Percentiles rank a stretch among this genome's conserved stretches.
These are phyloP conservation scores for Pyrenophora graminea DNA, from an alignment of 2,329 filamentous ascomycete genomes.

Conservation along the genomic window DNA sequence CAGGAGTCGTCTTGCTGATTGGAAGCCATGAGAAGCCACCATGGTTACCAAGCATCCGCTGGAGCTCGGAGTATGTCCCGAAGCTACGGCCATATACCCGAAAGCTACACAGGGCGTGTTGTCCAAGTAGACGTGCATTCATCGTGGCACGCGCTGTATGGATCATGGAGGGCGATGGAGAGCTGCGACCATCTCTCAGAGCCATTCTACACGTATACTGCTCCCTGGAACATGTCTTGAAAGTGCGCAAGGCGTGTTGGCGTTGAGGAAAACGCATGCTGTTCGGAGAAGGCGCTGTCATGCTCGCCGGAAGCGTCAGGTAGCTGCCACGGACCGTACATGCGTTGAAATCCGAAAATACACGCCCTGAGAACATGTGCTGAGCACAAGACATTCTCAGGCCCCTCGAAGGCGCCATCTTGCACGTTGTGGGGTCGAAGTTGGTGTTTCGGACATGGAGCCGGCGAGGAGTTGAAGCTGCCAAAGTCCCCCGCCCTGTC, in stretches of 20 bases:
- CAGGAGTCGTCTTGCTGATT: no score
- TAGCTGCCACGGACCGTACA: neutral
- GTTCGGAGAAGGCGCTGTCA: neutral
- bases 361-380: neutral
- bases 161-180: neutral
- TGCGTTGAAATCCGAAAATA: neutral
- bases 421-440: neutral
- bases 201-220: no score
- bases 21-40: no score
- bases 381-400: neutral
- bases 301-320: neutral
- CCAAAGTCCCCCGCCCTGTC: slow-evolving; percentile 6
- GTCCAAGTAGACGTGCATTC: no score
- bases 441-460: slow-evolving; percentile 10
- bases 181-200: neutral
- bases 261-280: no score
- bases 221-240: no score
- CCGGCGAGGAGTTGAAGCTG: slow-evolving; percentile 1
- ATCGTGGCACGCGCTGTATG: neutral
- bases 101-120: no score
- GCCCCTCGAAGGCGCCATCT: slow-evolving; percentile 28
- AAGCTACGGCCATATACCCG: no score
- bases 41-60: no score
- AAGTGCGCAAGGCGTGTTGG: no score
- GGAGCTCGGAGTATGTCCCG: no score